Evolutionary conservation across 257 asterid genomes (phyloP), one percentile per base, ranked within the genome.

Genomic region (Linderniella brevidens): DNA sequence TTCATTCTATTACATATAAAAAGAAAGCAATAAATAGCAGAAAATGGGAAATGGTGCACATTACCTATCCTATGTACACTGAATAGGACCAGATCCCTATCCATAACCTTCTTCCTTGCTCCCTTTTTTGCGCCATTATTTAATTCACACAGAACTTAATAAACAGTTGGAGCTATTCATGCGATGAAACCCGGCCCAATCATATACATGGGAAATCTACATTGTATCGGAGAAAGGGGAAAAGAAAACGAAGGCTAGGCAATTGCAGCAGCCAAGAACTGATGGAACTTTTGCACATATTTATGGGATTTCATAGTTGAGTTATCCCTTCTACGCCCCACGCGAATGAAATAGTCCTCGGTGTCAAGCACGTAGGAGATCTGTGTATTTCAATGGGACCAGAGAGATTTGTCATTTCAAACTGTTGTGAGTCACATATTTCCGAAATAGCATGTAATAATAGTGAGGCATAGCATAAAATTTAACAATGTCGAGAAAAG

Each of bases 281-380:
- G 62, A 50, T 62, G 76, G 41, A 80, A 87, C 50, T 69, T 56
- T 56, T 75, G 66, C 56, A 66, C 75, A 3, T 11, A 1, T 11
- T 3, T 11, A 17, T 9, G 17, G 17, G 48, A 8, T 43, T 13
- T 15, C 3, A 11, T n/a, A 4, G 46, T 5, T 16, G 46, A 9
- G 3, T 18, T 9, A 29, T 25, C 37, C 38, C 19, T 48, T 29
- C 38, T 48, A 9, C 53, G 38, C 4, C 56, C 35, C 15, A 17
- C 1, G 14, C 56, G 56, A 8, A 51, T 14, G 13, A 51, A 51
- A n/a, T 0, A 51, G 41, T 51, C 56, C 44, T 36, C 56, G 0
- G 56, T 51, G 56, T 51, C 56, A 15, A 51, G 56, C n/a, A 51
- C 56, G 17, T 51, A 51, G 15, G 56, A 51, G 46, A 51, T 51